Base-by-base conservation (phyloP, 2,329 filamentous ascomycete species). In the Fusarium begoniae region DNA sequence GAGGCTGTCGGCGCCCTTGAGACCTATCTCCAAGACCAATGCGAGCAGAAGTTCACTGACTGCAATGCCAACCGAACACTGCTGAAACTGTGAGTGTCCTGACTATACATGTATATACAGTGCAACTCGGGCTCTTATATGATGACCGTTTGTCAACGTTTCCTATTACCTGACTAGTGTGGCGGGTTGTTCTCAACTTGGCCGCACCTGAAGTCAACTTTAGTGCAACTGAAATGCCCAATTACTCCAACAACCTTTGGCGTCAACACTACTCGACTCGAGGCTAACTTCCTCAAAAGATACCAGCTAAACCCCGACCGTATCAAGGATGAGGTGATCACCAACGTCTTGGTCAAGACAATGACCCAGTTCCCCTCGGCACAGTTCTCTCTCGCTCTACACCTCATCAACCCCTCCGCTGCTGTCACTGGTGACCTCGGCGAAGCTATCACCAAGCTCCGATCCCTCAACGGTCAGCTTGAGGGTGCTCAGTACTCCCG, bases 301-400 rank as follows among this genome's bases (percentile, higher is more conserved):
- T 99, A 99, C 90, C 97, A 99, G 87, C 98, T 99, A 87, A 99
- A 99, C 90, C 96, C 96, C 59, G 95, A 98, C 88, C 94, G 98
- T 79, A 92, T 95, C 82, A 96, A 96, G 87, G 94, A 98, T 82
- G 96, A 99, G 85, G 94, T 96, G 81, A 95, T 96, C 84, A 98
- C 96, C 88, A 98, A 98, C 90, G 93, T 98, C 86, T 94, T 99
- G 83, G 95, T 97, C 88, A 99, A 98, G 89, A 90, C 95, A 77
- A 92, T 99, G 82, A 98, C 96, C 78, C 94, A 98, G 86, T 99
- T 99, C 89, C 96, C 96, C 75, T 95, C 94, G 26, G 91, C 96
- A 50, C 95, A 98, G 84, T 99, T 98, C 91, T 92, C 92, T 79
- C 94, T 98, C 79, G 93, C 93, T 80, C 92, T 99, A 72, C 94